These are phyloP conservation scores for Cryphonectria parasitica DNA, from an alignment of 2,329 filamentous ascomycete genomes.

Conservation along the genomic window DNA sequence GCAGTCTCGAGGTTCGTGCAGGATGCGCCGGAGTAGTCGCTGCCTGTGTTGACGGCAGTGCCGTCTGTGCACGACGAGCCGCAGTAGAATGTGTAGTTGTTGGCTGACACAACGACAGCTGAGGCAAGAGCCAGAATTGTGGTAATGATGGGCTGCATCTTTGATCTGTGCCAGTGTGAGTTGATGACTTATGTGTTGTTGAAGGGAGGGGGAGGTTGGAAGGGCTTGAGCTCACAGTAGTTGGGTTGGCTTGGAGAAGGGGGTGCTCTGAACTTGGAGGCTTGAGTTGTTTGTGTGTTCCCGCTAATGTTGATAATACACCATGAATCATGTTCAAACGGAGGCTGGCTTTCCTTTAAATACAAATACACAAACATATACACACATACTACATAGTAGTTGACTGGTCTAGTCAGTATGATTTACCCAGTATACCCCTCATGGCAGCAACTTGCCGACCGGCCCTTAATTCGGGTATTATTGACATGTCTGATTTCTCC, in stretches of 20 bases:
- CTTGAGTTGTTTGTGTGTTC: not conserved
- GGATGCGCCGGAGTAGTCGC: constrained; percentile 15
- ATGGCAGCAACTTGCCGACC: not conserved
- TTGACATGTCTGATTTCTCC: not conserved
- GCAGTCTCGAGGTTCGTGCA: constrained; percentile 20
- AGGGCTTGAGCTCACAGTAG: not conserved
- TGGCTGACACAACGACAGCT: constrained; percentile 11
- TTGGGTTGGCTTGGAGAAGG: not conserved
- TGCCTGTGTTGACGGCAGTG: constrained; percentile 8
- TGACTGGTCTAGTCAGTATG: not conserved
- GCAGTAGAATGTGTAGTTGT: constrained; percentile 26
- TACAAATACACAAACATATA: not conserved
- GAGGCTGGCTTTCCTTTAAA: not conserved
- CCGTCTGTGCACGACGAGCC: constrained; percentile 22
- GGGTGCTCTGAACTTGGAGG: not conserved
- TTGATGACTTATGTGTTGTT: not conserved
- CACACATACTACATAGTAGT: not conserved
- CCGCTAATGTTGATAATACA: not conserved
- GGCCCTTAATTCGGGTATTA: not conserved
- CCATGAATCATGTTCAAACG: not conserved
- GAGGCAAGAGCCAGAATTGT: constrained; percentile 20
- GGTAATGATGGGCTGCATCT: constrained; percentile 14
- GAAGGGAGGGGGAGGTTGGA: not conserved
- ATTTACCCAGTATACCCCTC: not conserved
- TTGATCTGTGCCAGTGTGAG: constrained; percentile 2